phyloP scores from a whole-genome alignment of 164 flowering plant species.

The Vitis labrusca region DNA sequence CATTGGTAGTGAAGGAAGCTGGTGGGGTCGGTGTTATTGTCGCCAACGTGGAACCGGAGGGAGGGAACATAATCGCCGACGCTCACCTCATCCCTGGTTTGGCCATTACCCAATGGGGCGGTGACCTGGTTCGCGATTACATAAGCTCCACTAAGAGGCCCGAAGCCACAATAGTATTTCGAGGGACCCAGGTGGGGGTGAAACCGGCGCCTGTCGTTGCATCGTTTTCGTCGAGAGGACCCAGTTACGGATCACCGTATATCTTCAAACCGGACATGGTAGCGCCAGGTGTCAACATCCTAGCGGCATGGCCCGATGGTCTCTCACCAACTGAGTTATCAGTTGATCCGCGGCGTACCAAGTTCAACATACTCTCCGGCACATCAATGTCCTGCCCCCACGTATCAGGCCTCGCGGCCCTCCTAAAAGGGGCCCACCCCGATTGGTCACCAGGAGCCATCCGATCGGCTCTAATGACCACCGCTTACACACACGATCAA shows the following conservation, averaged over 20 bases:
- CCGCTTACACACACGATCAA: slow-evolving; percentile 35
- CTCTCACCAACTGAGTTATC: slow-evolving; percentile 28
- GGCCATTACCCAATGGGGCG: slow-evolving; percentile 27
- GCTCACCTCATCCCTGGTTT: slow-evolving; percentile 48
- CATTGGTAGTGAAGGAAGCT: slow-evolving; percentile 38
- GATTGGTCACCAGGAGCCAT: slow-evolving; percentile 58
- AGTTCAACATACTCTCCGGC: slow-evolving; percentile 60
- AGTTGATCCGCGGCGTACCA: slow-evolving; percentile 34
- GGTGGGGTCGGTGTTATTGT: slow-evolving; percentile 53
- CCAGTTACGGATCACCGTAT: slow-evolving; percentile 26
- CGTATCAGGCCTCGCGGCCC: slow-evolving; percentile 48
- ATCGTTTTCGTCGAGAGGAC: slow-evolving; percentile 60
- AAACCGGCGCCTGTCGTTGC: slow-evolving; percentile 59
- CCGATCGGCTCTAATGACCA: slow-evolving; percentile 59
- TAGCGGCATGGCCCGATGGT: slow-evolving; percentile 58
- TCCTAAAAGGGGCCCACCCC: slow-evolving; percentile 55
- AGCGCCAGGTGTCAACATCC: slow-evolving; percentile 71
- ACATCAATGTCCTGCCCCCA: slow-evolving; percentile 75
- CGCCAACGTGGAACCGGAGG: slow-evolving; percentile 27
- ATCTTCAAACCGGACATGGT: slow-evolving; percentile 65
- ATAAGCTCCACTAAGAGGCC: slow-evolving; percentile 11
- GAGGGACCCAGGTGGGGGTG: slow-evolving; percentile 38
- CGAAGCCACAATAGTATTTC: slow-evolving; percentile 31
- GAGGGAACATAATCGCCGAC: slow-evolving; percentile 43
- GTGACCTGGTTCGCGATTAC: slow-evolving; percentile 19